Conservation (phyloP, 768 basidiomycete species). For the Leccinum rimulosum region DNA sequence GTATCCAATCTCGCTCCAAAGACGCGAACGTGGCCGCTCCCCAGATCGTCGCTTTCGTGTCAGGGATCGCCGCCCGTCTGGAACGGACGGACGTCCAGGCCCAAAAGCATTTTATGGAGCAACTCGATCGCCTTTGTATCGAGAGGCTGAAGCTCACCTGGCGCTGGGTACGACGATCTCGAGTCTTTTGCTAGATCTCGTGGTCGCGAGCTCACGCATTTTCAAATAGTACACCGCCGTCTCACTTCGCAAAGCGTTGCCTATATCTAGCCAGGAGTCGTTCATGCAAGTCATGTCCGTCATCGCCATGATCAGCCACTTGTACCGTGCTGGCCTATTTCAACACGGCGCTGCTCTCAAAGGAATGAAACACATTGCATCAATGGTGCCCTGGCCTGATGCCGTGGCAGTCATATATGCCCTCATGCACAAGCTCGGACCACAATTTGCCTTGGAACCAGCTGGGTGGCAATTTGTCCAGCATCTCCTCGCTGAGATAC, state of each 20-base stretch:
- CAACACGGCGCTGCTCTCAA: conserved; percentile 4
- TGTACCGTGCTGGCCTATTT: conserved; percentile 16
- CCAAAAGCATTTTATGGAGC: conserved; percentile 10
- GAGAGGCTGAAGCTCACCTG: conserved; percentile 13
- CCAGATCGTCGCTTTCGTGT: conserved; percentile 9
- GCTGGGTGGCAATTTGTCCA: conserved; percentile 14
- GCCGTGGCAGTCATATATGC: conserved; percentile 15
- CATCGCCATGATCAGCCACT: conserved; percentile 12
- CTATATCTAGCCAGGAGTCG: conserved; percentile 7
- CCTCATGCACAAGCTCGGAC: conserved; percentile 18
- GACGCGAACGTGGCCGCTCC: conserved; percentile 7
- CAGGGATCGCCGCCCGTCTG: conserved; percentile 5
- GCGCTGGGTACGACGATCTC: conserved; percentile 14
- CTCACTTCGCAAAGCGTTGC: background rate
- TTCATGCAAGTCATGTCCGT: conserved; percentile 15
- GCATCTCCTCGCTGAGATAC: conserved; percentile 9
- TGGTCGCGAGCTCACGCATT: conserved; percentile 1
- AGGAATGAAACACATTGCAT: conserved; percentile 11
- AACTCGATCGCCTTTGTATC: conserved; percentile 10
- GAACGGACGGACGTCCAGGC: conserved; percentile 6
- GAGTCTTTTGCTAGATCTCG: background rate
- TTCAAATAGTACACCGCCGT: conserved; percentile 9
- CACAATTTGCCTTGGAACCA: conserved; percentile 10
- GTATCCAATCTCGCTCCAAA: conserved; percentile 11
- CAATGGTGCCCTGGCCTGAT: conserved; percentile 16